phyloP scores from a whole-genome alignment of 2,329 filamentous ascomycete genomes.

The Trichoderma polysporum region DNA sequence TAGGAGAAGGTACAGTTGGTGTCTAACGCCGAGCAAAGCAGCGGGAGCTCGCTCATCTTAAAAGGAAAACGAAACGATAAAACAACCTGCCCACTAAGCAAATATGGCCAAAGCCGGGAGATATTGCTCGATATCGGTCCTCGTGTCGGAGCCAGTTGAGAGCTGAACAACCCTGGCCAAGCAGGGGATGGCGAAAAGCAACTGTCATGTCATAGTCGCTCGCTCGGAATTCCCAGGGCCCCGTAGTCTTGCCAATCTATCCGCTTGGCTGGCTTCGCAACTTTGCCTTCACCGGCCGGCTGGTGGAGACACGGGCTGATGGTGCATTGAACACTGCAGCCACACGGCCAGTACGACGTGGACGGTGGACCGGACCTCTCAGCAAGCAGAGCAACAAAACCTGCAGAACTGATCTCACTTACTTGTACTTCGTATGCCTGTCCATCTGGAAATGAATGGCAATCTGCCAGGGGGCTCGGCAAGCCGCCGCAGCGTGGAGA shows the following conservation, averaged over 20 bases:
- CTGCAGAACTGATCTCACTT: not conserved
- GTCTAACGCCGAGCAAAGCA: not conserved
- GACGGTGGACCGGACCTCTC: not conserved
- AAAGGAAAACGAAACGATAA: not conserved
- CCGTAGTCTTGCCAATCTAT: not conserved
- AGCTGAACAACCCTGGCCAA: not conserved
- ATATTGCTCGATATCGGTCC: not conserved
- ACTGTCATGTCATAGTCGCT: not conserved
- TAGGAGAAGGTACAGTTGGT: not conserved
- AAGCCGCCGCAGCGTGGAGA: not conserved
- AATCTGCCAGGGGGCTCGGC: not conserved
- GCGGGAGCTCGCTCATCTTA: not conserved
- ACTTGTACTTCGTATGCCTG: not conserved
- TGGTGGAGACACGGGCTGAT: conserved; percentile 4
- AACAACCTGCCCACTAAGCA: not conserved
- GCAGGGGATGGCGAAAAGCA: not conserved
- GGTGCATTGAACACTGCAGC: not conserved
- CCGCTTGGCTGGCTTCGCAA: not conserved
- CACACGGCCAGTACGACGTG: not conserved
- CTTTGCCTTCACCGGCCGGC: not conserved
- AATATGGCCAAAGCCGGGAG: not conserved
- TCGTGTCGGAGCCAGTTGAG: not conserved
- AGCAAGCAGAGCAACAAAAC: not conserved
- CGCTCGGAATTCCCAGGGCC: not conserved
- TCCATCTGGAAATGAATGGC: not conserved